A percentile compares a stretch with the other conserved stretches of the same genome.
These are phyloP conservation scores for Nepenthes mirabilis DNA, from an alignment of 148 eudicot genomes.

Conservation along the genomic window DNA sequence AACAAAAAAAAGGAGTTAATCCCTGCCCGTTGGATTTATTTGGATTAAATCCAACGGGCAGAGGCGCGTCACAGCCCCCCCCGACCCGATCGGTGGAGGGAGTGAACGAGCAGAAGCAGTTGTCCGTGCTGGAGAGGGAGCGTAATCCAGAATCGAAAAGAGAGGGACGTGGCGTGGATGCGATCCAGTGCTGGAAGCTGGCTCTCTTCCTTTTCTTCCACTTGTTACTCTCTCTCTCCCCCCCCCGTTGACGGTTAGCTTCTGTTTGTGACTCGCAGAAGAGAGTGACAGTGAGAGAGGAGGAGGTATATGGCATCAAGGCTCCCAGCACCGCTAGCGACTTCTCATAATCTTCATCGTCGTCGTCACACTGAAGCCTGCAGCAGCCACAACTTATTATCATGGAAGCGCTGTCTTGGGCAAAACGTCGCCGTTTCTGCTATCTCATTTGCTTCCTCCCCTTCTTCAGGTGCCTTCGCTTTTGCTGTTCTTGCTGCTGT, in stretches of 20 bases:
- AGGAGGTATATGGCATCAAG: slow-evolving; percentile 36
- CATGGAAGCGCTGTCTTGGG: slow-evolving; percentile 35
- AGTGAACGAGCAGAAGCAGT: too few relatives aligned
- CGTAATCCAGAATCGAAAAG: too few relatives aligned
- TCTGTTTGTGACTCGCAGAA: not conserved
- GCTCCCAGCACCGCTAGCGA: slow-evolving; percentile 34
- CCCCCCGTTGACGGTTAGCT: not conserved
- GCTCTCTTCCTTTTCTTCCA: not conserved
- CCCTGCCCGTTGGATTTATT: too few relatives aligned
- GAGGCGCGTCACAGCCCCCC: too few relatives aligned
- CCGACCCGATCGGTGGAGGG: too few relatives aligned
- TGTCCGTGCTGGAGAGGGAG: too few relatives aligned
- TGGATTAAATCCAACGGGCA: too few relatives aligned
- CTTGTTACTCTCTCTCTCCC: slow-evolving; percentile 2
- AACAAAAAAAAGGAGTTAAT: too few relatives aligned
- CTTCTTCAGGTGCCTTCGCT: slow-evolving; percentile 16
- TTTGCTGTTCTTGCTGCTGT: not conserved
- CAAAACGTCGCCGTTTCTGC: slow-evolving; percentile 17
- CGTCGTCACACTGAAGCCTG: slow-evolving; percentile 7
- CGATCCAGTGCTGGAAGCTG: too few relatives aligned
- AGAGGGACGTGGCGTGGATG: too few relatives aligned
- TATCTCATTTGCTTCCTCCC: slow-evolving; percentile 8
- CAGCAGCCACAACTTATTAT: slow-evolving; percentile 15
- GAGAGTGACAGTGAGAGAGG: too few relatives aligned
- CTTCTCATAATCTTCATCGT: slow-evolving; percentile 26